Evolutionary conservation across 1,139 yeast species (phyloP), one percentile per base, ranked within the genome.

Genomic region (Yamadazyma siamensis): DNA sequence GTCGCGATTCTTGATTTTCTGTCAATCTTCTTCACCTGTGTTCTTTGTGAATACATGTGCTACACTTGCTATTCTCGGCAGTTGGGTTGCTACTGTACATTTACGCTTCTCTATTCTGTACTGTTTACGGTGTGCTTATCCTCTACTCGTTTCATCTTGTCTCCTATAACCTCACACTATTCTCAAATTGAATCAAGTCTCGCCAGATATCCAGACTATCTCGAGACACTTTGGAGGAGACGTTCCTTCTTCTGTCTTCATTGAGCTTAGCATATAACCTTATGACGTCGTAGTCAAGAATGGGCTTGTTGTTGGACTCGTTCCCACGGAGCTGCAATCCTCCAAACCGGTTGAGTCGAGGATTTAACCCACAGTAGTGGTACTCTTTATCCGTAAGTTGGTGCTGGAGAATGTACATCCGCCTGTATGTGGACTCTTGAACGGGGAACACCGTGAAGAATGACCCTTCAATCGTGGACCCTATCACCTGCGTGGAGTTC

Each of bases 401-500:
- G 54, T 88, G 95, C 49, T 89, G 96, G 13, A 91, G 63, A 22
- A 88, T 82, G 49, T 84, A 86, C 53, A 91, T 67, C 38, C 95
- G 68, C 53, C 96, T 72, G 56, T 87, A 91, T 11, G 77, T 68
- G 2, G 77, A 59, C 52, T 91, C 97, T 23, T 71, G 62, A 10
- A 89, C 64, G 0, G 97, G 96, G 25, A 77, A 64, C n/a, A 91
- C 76, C 28, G 75, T 71, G 46, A 77, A 77, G 23, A 91, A 59
- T 0, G 89, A 78, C 0, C 98, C 98, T 49, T 89, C 96, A 3
- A 70, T 62, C 8, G 84, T 78, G 1, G 81, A 78, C 3, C 91
- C 95, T 27, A 89, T 56, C 6, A 70, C 60, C 46, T 78, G 85
- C 53, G 65, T 77, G 10, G 65, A 71, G 29, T 47, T 46, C 28